These are phyloP conservation scores for Mariannaea elegans DNA, from an alignment of 2,329 filamentous ascomycete genomes.

Conservation along the genomic window DNA sequence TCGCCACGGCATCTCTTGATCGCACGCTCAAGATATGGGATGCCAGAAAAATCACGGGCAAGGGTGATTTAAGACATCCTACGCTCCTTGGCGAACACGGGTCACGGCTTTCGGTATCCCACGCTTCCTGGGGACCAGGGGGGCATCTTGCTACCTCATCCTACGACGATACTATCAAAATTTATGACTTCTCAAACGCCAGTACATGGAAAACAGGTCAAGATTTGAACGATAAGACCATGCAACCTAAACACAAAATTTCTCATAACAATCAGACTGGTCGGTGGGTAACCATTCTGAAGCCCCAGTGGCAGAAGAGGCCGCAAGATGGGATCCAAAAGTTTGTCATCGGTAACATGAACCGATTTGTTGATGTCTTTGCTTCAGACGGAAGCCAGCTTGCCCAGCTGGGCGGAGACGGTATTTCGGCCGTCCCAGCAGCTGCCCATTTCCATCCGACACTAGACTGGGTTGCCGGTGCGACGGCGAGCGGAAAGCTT, in stretches of 20 bases:
- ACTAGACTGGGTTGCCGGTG: conserved; percentile 90
- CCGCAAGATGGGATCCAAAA: conserved; percentile 84
- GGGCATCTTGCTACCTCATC: conserved; percentile 91
- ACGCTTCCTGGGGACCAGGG: conserved; percentile 86
- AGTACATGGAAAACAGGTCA: conserved; percentile 66
- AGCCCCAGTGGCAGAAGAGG: conserved; percentile 85
- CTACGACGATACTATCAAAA: conserved; percentile 95
- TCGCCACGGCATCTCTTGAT: conserved; percentile 91
- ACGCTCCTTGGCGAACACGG: conserved; percentile 81
- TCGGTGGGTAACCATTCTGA: conserved; percentile 86
- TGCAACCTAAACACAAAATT: conserved; percentile 75
- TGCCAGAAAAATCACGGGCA: conserved; percentile 77
- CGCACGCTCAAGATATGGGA: conserved; percentile 94
- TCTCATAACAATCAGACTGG: conserved; percentile 96
- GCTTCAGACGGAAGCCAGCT: conserved; percentile 84
- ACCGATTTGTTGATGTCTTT: conserved; percentile 93
- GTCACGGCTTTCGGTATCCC: conserved; percentile 86
- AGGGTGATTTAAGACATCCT: conserved; percentile 68
- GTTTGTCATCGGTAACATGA: conserved; percentile 97
- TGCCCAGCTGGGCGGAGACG: conserved; percentile 86
- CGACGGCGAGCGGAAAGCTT: conserved; percentile 90
- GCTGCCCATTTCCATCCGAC: conserved; percentile 91
- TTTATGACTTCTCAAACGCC: conserved; percentile 79
- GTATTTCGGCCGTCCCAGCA: conserved; percentile 92
- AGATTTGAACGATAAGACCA: conserved; percentile 66